Conservation (phyloP, 257 asterid species). For the Cordia subcordata region DNA sequence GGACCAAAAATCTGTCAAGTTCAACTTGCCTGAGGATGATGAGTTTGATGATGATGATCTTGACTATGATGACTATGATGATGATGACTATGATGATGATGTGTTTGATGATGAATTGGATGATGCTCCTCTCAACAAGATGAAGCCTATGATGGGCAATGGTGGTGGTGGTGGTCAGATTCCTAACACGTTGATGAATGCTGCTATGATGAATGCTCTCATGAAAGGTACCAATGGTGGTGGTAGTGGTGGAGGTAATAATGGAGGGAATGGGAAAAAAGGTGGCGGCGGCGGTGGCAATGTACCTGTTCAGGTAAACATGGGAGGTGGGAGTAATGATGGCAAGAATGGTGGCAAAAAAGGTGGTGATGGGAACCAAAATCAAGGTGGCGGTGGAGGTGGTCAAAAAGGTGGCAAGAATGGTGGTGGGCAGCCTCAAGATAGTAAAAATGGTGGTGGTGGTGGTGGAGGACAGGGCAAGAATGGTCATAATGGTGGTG, state of each 20-base stretch:
- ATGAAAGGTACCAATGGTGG: background rate
- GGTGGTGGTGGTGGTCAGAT: background rate
- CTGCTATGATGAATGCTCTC: too few relatives aligned
- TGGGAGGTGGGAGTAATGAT: slow-evolving; percentile 14
- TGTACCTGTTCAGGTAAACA: slow-evolving; percentile 26
- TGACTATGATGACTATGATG: slow-evolving; percentile 29
- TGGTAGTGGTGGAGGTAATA: slow-evolving; percentile 8
- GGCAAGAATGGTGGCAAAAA: slow-evolving; percentile 36
- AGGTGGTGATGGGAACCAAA: slow-evolving; percentile 38
- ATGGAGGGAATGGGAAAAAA: slow-evolving; percentile 35
- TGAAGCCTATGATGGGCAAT: slow-evolving; percentile 29
- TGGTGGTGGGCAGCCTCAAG: slow-evolving; percentile 56
- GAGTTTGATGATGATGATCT: slow-evolving; percentile 42
- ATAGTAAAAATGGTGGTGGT: slow-evolving; percentile 16
- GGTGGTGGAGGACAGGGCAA: slow-evolving; percentile 30
- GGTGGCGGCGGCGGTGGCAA: slow-evolving; percentile 17
- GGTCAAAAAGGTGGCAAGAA: slow-evolving; percentile 44
- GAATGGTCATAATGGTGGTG: slow-evolving; percentile 28
- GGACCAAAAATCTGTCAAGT: slow-evolving; percentile 58
- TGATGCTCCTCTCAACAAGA: slow-evolving; percentile 33
- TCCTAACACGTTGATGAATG: slow-evolving; percentile 28
- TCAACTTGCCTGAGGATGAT: slow-evolving; percentile 43
- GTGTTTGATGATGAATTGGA: slow-evolving; percentile 65
- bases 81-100: slow-evolving; percentile 24
- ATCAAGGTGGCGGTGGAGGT: slow-evolving; percentile 48